These are phyloP conservation scores for Curvularia sp. DNA, from an alignment of 2,329 filamentous ascomycete species.

Conservation along the genomic window DNA sequence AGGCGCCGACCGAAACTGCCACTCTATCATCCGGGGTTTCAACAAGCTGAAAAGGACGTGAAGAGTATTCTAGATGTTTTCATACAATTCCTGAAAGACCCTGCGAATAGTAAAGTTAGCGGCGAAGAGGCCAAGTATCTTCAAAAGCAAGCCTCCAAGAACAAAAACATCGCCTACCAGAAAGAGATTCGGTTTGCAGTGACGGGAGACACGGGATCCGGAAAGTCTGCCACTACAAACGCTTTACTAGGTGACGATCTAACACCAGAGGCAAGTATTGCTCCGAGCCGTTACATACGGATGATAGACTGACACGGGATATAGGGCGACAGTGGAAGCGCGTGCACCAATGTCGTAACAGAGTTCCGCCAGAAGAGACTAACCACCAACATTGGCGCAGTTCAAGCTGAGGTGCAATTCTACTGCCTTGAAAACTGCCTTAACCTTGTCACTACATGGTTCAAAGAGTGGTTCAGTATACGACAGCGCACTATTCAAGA, in stretches of 20 bases:
- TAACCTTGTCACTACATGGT: conserved; percentile 13
- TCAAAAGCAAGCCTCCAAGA: conserved; percentile 2
- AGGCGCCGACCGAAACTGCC: conserved; percentile 20
- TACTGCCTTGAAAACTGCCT: conserved; percentile 14
- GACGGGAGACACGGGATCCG: conserved; percentile 26
- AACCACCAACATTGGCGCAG: conserved; percentile 12
- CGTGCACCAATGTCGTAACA: conserved; percentile 20
- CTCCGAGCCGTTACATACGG: neutral
- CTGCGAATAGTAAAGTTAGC: neutral
- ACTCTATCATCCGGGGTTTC: conserved; percentile 26
- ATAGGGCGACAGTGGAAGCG: conserved; percentile 16
- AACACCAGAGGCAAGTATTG: conserved; percentile 19
- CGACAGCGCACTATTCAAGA: conserved; percentile 8
- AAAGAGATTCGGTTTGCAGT: conserved; percentile 17
- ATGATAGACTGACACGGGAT: neutral
- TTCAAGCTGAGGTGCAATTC: conserved; percentile 22
- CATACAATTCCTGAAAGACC: neutral
- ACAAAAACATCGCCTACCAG: conserved; percentile 5
- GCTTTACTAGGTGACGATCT: conserved; percentile 20
- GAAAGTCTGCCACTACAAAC: conserved; percentile 29
- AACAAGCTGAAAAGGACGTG: neutral
- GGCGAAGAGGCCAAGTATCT: conserved; percentile 17
- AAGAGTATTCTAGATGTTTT: conserved; percentile 5
- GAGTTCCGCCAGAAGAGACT: conserved; percentile 17
- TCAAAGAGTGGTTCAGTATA: conserved; percentile 6